These are phyloP conservation scores for Apiospora arundinis DNA, from an alignment of 2,329 filamentous ascomycete species.

Conservation along the genomic window DNA sequence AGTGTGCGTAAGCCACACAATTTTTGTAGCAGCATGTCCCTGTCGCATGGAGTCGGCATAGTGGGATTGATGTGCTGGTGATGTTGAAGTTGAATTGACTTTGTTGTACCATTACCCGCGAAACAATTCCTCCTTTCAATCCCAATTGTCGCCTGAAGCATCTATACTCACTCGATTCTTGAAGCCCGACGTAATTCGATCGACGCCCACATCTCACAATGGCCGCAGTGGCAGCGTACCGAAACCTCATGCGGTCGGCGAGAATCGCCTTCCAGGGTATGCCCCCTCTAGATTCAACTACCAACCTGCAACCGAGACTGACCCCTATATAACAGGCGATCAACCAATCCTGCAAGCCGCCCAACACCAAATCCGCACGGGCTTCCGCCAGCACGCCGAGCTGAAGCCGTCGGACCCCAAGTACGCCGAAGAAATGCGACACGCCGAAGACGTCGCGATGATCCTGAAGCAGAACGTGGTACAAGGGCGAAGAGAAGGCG, in stretches of 20 bases:
- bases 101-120: neutral
- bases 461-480: slow-evolving; percentile 87
- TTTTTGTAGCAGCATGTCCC: neutral
- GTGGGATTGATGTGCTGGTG: neutral
- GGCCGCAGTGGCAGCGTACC: slow-evolving; percentile 70
- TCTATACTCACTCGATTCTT: neutral
- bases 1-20: neutral
- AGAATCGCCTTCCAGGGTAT: slow-evolving; percentile 84
- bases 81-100: slow-evolving; percentile 13
- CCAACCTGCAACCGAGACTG: slow-evolving; percentile 15
- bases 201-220: slow-evolving; percentile 44
- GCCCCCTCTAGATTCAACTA: neutral
- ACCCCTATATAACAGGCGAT: slow-evolving; percentile 65
- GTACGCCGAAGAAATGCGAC: slow-evolving; percentile 69
- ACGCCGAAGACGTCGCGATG: slow-evolving; percentile 82
- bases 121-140: no score
- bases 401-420: slow-evolving; percentile 65
- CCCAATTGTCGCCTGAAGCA: no score
- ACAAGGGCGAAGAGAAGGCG: slow-evolving; percentile 68
- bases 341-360: slow-evolving; percentile 71
- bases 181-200: no score
- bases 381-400: slow-evolving; percentile 72
- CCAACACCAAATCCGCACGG: slow-evolving; percentile 71
- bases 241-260: slow-evolving; percentile 80
- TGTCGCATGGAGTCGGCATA: slow-evolving; percentile 9